Base-by-base conservation (phyloP, 352 stramenopile species). In the Achlya hypogyna region DNA sequence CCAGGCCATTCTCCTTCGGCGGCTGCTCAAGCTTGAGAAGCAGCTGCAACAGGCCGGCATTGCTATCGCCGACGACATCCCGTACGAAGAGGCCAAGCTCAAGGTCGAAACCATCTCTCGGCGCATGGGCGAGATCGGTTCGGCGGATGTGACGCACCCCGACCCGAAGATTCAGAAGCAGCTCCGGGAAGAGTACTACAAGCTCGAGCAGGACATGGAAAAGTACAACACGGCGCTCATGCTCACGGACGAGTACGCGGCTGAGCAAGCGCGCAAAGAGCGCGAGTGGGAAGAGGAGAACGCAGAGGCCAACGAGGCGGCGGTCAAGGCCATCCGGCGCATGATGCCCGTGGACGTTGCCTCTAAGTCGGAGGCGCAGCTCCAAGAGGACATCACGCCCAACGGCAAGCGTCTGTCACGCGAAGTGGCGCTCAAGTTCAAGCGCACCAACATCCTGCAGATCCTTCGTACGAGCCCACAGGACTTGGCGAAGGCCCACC, bases 331-430 rank as follows among this genome's bases (percentile, higher is more conserved):
- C 16, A 82, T 97, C 45, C 86, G 91, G 32, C 79, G 89, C 31
- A 94, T 95, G 76, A 96, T 97, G 91, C 89, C 91, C 10, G 88
- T 97, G 35, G 79, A 96, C 40, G 87, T 97, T 23, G 91, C 95
- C 72, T 94, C 86, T 34, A 10, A 20, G 10, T 38, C 25, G 25
- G 91, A 97, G 73, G 82, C 82, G 28, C 78, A 96, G 51, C 72
- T 97, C 16, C 78, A 87, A 54, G 79, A 73, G 2, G 72, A 77
- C 40, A 65, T 65, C 47, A 86, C 87, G 18, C 84, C 88, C 20
- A 95, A 84, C 34, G 89, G 88, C n/a, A 82, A 89, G 53, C 75
- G 78, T 43, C 72, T 97, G 42, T 75, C 86, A 10, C 79, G 83
- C 49, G 81, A 89, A 35, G 76, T 95, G 49, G 89, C 88, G 31